Percentiles rank a stretch among this genome's conserved stretches.
These are phyloP conservation scores for Remersonia thermophila DNA, from an alignment of 2,329 filamentous ascomycete genomes.

Conservation along the genomic window DNA sequence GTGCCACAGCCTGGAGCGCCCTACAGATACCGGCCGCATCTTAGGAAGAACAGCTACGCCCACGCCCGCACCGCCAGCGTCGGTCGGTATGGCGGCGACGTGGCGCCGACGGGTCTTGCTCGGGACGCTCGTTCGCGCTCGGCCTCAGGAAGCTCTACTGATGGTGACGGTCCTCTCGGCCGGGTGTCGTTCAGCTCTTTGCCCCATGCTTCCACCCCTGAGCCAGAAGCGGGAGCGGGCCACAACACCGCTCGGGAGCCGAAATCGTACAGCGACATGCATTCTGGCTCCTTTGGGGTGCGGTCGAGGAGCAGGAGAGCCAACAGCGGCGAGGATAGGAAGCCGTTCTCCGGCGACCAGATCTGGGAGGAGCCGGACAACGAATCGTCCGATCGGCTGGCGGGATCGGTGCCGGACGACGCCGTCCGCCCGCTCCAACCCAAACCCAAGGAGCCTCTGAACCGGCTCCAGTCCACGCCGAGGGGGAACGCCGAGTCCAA, in stretches of 20 bases:
- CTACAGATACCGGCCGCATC: slow-evolving; percentile 55
- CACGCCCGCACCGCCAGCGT: slow-evolving; percentile 51
- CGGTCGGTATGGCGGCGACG: slow-evolving; percentile 36
- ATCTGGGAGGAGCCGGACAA: slow-evolving; percentile 80
- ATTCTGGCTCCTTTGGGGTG: slow-evolving; percentile 25
- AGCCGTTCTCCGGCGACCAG: slow-evolving; percentile 60
- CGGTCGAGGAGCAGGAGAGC: slow-evolving; percentile 57
- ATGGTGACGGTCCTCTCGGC: slow-evolving; percentile 29
- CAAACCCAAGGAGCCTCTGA: slow-evolving; percentile 54
- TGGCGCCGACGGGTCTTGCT: slow-evolving; percentile 34
- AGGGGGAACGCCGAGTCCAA: slow-evolving; percentile 25
- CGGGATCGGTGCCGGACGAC: slow-evolving; percentile 10
- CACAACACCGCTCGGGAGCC: slow-evolving; percentile 12
- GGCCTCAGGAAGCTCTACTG: slow-evolving; percentile 40
- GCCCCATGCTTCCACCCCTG: slow-evolving; percentile 8
- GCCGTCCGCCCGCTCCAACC: slow-evolving; percentile 36
- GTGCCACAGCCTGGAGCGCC: slow-evolving; percentile 48
- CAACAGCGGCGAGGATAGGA: slow-evolving; percentile 54
- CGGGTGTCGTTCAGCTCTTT: slow-evolving; percentile 20
- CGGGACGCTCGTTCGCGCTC: slow-evolving; percentile 32
- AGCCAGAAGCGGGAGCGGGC: slow-evolving; percentile 18
- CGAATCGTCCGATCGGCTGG: slow-evolving; percentile 14
- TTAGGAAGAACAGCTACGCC: slow-evolving; percentile 60
- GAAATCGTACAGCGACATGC: slow-evolving; percentile 31
- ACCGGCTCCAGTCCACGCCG: slow-evolving; percentile 43